Percentiles rank a stretch among this genome's conserved stretches.
phyloP scores from a whole-genome alignment of 2,329 filamentous ascomycete genomes.

The Aspergillaceae sp. region DNA sequence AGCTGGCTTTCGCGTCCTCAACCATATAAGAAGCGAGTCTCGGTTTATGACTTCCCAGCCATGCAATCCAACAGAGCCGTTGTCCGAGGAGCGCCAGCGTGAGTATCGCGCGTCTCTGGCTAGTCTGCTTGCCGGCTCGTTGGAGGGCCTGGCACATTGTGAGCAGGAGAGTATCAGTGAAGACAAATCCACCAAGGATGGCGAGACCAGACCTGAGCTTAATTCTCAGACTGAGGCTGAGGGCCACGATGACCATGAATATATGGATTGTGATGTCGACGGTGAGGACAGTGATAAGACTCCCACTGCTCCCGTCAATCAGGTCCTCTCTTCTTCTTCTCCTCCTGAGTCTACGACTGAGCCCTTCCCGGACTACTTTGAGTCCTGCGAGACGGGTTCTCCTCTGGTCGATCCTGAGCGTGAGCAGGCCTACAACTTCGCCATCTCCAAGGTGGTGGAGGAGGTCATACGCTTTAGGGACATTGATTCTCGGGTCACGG shows the following conservation, averaged over 20 bases:
- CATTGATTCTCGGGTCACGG: slow-evolving; percentile 9
- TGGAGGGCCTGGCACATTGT: neutral
- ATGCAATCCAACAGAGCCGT: no score
- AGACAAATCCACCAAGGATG: neutral
- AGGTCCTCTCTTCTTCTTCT: neutral
- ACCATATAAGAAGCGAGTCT: no score
- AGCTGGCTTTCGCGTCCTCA: no score
- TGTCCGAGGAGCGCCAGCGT: neutral
- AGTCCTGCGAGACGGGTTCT: slow-evolving; percentile 6
- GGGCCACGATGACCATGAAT: neutral
- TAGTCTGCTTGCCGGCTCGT: neutral
- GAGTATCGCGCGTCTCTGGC: neutral
- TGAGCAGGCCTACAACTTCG: slow-evolving; percentile 16
- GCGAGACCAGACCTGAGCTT: no score
- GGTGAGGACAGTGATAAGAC: neutral
- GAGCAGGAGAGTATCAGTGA: neutral
- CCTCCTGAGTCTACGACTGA: slow-evolving; percentile 5
- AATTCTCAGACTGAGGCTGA: neutral
- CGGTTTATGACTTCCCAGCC: no score
- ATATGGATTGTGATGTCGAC: neutral
- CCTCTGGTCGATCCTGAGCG: slow-evolving; percentile 5
- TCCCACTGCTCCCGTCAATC: neutral
- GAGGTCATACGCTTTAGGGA: slow-evolving; percentile 10
- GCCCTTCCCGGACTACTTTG: slow-evolving; percentile 21
- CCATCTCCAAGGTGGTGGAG: slow-evolving; percentile 16